Evolutionary conservation across 306 rosid genomes (phyloP), one percentile per base, ranked within the genome.

Genomic region (Begonia fuchsioides): DNA sequence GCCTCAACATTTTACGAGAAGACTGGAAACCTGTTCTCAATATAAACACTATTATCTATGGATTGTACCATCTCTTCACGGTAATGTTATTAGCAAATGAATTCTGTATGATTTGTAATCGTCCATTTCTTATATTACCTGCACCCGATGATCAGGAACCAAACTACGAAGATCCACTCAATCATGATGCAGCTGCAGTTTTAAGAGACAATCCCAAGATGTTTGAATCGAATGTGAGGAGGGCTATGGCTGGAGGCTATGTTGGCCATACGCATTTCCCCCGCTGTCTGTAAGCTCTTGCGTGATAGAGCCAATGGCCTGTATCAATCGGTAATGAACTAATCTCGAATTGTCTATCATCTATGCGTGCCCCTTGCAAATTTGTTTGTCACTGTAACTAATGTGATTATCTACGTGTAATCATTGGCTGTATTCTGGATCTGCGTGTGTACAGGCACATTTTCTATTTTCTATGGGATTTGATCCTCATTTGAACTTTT

Each of bases 201-300:
- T 59, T 77, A 16, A 69, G 80, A 39, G 84, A 73, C 39, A 69
- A 67, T 58, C 77, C 80, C 0, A 69, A 77, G 69, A 11, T 67
- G 67, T 77, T 77, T 35, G 74, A 69, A 59, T 60, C 77, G 11
- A 73, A 77, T 17, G 84, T 77, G 62, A 61, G 80, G 56, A 67
- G 76, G 56, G 84, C 84, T 11, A 73, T 77, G 70, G 57, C 77
- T 38, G 84, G 84, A 46, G 84, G 84, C 14, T 77, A 73, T 54
- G 71, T 73, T 8, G 84, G 80, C 39, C 73, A 77, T 17, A 66
- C 72, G 39, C 64, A 41, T 53, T 77, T 77, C 58, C 54, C 80
- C 0, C 76, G 83, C 1, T 76, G 83, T 62, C 32, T 69, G 50
- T 73, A 70, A 59, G 20, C 35, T 40, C 54, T 47, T 38, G 49